Base-by-base conservation (phyloP, 805 yeast species). In the Spathaspora arborariae region DNA sequence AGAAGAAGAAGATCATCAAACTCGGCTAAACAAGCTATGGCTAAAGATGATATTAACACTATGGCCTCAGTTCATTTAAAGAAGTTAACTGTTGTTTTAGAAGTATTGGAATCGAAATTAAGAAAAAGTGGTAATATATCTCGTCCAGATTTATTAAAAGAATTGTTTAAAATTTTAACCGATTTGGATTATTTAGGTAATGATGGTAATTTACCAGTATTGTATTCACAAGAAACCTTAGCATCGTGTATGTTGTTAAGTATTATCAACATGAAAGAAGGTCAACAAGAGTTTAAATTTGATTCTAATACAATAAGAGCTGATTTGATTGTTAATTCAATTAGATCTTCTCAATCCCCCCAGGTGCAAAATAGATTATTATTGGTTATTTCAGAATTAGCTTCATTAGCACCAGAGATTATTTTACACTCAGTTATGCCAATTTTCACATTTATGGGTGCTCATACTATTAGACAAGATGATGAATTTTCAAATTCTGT, bases 361-460 rank as follows among this genome's bases (percentile, higher is more conserved):
- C 98, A 92, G 65, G 95, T 91, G 21, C 99, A 94, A 68, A 94
- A 94, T 68, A 80, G 90, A 54, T 68, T 92, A 43, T 71, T 94
- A 49, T 70, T 92, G 48, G 92, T 94, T 21, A 82, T 94, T 54
- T 86, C 97, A 2, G 85, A 89, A 42, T 71, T 94, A 54, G 98
- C 98, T 0, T 74, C 89, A 0, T 68, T 94, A 46, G 87, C 92
- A 10, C 97, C 98, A 7, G 97, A 92, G 59, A 80, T 86, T 24
- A 90, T 94, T 22, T 72, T 94, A 45, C 98, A 94, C 67, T 87
- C 97, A 2, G 96, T 94, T 7, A 94, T 94, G 99, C 99, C 99
- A n/a, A 92, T 94, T 44, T 94, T 94, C 73, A 94, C 99, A 1
- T 94, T 94, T 58, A 94, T 94, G 98, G 99, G 99, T 49, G 96